These are phyloP conservation scores for Umbelopsis isabellina DNA, from an alignment of 192 early-diverging fungal genomes.

Conservation along the genomic window DNA sequence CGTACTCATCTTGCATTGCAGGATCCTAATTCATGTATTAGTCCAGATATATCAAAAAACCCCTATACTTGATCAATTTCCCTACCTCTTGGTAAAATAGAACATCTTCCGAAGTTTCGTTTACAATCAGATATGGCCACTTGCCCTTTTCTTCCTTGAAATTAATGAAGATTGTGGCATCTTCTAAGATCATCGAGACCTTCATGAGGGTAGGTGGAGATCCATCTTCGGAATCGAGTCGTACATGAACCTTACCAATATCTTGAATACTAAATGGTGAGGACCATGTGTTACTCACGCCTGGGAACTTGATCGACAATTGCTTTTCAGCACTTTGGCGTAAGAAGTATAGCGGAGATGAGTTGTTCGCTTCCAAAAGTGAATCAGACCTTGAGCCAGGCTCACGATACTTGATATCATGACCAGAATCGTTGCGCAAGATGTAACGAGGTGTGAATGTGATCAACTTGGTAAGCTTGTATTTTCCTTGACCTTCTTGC, in stretches of 20 bases:
- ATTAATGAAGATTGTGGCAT: constrained; percentile 89
- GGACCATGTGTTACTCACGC: constrained; percentile 76
- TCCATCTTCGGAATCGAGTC: constrained; percentile 64
- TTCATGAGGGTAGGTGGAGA: constrained; percentile 69
- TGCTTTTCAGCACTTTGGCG: constrained; percentile 64
- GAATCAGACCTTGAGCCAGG: constrained; percentile 57
- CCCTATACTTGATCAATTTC: background rate
- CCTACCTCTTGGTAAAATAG: constrained; percentile 79
- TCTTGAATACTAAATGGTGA: constrained; percentile 86
- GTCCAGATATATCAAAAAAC: background rate
- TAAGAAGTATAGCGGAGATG: constrained; percentile 71
- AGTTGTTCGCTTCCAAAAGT: constrained; percentile 51
- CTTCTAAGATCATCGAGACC: constrained; percentile 83
- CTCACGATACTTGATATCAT: constrained; percentile 77
- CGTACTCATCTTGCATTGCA: constrained; percentile 30
- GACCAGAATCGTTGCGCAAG: constrained; percentile 77
- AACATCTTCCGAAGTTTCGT: constrained; percentile 71
- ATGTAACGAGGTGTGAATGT: constrained; percentile 91
- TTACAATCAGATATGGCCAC: constrained; percentile 93
- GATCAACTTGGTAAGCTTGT: constrained; percentile 84
- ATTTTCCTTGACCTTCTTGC: constrained; percentile 87
- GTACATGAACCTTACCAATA: constrained; percentile 84
- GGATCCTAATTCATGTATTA: constrained; percentile 22
- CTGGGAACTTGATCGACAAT: constrained; percentile 68
- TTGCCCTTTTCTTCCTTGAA: constrained; percentile 68